Percentiles rank a stretch among this genome's conserved stretches.
These are phyloP conservation scores for Epicoccum sorghinum DNA, from an alignment of 2,329 filamentous ascomycete species.

Conservation along the genomic window DNA sequence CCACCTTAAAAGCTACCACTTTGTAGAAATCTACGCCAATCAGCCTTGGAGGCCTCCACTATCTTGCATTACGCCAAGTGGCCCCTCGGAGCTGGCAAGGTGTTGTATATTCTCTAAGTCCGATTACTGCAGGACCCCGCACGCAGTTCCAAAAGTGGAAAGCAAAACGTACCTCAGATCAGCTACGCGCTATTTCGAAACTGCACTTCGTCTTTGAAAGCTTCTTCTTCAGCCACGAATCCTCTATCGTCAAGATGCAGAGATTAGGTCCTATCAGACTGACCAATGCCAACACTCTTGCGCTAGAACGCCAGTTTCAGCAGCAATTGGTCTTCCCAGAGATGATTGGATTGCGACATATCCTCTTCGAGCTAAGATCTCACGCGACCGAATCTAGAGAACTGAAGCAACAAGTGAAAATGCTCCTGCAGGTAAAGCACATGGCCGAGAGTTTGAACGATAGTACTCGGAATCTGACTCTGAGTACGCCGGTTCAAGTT, in stretches of 20 bases:
- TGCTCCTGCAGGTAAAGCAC: not conserved
- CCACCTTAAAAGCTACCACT: no score
- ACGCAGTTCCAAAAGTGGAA: not conserved
- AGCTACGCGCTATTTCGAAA: not conserved
- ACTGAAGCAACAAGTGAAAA: not conserved
- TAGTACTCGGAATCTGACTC: no score
- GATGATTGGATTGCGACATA: not conserved
- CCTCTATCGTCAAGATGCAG: not conserved
- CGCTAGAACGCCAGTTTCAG: not conserved
- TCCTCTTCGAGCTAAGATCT: not conserved
- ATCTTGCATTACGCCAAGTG: no score
- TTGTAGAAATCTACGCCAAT: no score
- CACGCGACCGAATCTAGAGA: not conserved
- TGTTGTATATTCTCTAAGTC: not conserved
- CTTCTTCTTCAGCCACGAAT: not conserved
- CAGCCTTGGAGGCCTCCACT: no score
- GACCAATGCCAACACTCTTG: not conserved
- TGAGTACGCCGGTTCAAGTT: not conserved
- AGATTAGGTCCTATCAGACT: not conserved
- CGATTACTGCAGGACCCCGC: constrained; percentile 2
- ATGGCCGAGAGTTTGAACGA: not conserved
- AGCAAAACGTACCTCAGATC: not conserved
- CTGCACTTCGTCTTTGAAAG: not conserved
- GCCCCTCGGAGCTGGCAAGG: not conserved
- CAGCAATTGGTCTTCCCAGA: not conserved